Evolutionary conservation across 2,329 filamentous ascomycete genomes (phyloP).

Genomic region (Eurotiales sp.): DNA sequence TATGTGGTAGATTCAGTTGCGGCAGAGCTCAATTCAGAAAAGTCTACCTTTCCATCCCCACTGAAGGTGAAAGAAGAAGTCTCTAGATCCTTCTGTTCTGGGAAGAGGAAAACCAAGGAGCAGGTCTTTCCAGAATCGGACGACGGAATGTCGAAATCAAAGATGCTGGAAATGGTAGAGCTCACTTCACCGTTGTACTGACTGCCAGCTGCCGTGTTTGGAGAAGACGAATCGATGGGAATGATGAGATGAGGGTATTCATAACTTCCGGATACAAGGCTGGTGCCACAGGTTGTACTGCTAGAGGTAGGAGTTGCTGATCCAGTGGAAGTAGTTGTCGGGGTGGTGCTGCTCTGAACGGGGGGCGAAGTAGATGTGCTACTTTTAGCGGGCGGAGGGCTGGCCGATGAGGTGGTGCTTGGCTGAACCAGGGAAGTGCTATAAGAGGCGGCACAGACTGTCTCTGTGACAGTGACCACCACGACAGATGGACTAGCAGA

Average conservation of each 20-base stretch:
- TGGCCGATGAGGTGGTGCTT: not conserved
- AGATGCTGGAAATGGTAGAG: constrained; percentile 54
- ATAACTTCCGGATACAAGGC: constrained; percentile 43
- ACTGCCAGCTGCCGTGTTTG: constrained; percentile 51
- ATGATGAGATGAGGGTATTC: constrained; percentile 62
- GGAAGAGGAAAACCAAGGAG: constrained; percentile 63
- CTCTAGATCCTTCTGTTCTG: constrained; percentile 53
- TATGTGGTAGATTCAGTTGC: constrained; percentile 53
- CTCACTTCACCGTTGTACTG: constrained; percentile 56
- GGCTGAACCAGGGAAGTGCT: not conserved
- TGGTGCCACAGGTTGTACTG: constrained; percentile 39
- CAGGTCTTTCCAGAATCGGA: constrained; percentile 58
- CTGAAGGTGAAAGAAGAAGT: constrained; percentile 57
- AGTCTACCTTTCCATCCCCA: constrained; percentile 52
- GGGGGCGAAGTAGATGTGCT: not conserved
- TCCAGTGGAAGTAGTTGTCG: not conserved
- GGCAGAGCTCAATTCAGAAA: constrained; percentile 46
- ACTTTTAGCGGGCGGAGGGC: not conserved
- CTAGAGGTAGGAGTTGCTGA: not conserved
- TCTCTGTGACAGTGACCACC: constrained; percentile 10
- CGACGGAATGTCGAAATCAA: constrained; percentile 65
- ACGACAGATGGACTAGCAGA: constrained; percentile 11
- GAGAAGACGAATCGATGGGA: constrained; percentile 53
- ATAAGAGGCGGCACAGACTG: not conserved
- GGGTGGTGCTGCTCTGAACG: constrained; percentile 2